These are phyloP conservation scores for Berberis thunbergii DNA, from an alignment of 164 flowering plant species.

Conservation along the genomic window DNA sequence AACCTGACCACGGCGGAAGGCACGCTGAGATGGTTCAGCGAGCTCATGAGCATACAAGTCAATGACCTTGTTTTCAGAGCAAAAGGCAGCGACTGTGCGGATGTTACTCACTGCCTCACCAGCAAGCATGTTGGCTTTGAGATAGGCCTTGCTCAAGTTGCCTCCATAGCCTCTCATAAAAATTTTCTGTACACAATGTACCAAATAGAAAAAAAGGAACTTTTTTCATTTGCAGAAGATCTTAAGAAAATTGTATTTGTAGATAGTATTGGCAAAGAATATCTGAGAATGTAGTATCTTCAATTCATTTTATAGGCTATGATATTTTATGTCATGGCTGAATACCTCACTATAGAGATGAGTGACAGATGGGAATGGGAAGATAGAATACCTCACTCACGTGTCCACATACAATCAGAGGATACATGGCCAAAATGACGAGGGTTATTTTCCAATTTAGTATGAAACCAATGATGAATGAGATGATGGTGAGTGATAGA, in stretches of 20 bases:
- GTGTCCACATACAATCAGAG: constrained; percentile 71
- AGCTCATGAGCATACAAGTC: constrained; percentile 70
- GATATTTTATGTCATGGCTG: not conserved
- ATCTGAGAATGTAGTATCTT: not conserved
- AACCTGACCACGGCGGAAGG: constrained; percentile 82
- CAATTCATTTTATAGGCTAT: not conserved
- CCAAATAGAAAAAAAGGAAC: no score
- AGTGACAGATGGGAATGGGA: no score
- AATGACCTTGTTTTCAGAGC: constrained; percentile 77
- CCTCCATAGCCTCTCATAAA: constrained; percentile 98
- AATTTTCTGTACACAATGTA: constrained; percentile 44
- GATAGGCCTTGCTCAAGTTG: constrained; percentile 81
- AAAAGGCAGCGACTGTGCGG: constrained; percentile 89
- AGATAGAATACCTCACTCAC: constrained; percentile 67
- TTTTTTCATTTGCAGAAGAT: no score
- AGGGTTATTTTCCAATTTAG: constrained; percentile 92
- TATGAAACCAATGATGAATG: constrained; percentile 76
- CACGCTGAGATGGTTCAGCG: constrained; percentile 53
- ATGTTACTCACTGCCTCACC: constrained; percentile 96
- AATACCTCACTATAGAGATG: not conserved
- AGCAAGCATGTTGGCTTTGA: constrained; percentile 96
- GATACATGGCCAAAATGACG: constrained; percentile 76
- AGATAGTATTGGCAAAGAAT: no score
- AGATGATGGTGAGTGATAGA: constrained; percentile 44
- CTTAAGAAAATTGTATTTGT: no score